Evolutionary conservation across 768 basidiomycete genomes (phyloP).

Genomic region (Psilocybe cyanescens): DNA sequence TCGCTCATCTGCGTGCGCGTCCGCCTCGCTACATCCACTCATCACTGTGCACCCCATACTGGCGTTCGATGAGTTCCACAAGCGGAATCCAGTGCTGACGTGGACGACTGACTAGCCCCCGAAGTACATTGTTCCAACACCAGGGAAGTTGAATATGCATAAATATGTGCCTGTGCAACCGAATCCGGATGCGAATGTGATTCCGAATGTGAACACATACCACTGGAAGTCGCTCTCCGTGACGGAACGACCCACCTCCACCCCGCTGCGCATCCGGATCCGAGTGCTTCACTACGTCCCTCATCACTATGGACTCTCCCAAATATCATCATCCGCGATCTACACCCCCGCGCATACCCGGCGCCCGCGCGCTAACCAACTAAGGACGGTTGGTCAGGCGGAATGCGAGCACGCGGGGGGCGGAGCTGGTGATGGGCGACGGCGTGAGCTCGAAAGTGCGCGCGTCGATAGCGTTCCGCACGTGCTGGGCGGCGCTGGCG

Average conservation of each 20-base stretch:
- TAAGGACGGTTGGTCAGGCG: not conserved
- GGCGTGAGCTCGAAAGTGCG: not conserved
- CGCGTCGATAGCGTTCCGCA: not conserved
- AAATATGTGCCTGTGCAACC: no score
- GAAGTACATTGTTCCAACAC: not conserved
- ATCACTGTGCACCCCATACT: not conserved
- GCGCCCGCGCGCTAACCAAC: not conserved
- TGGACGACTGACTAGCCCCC: slow-evolving; percentile 3
- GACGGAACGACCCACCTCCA: not conserved
- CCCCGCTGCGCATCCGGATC: not conserved
- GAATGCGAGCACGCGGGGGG: not conserved
- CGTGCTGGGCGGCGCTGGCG: not conserved
- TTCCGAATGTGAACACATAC: not conserved
- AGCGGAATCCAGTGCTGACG: not conserved
- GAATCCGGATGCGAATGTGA: no score
- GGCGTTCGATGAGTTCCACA: not conserved
- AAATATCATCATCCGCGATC: not conserved
- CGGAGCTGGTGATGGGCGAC: not conserved
- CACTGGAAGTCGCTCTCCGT: not conserved
- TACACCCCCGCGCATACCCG: not conserved
- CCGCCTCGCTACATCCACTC: not conserved
- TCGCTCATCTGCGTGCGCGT: not conserved
- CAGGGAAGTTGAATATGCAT: not conserved
- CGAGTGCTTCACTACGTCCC: not conserved
- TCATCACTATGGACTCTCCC: not conserved